Evolutionary conservation across 2,329 filamentous ascomycete genomes (phyloP).

Genomic region (Xylaria polymorpha): DNA sequence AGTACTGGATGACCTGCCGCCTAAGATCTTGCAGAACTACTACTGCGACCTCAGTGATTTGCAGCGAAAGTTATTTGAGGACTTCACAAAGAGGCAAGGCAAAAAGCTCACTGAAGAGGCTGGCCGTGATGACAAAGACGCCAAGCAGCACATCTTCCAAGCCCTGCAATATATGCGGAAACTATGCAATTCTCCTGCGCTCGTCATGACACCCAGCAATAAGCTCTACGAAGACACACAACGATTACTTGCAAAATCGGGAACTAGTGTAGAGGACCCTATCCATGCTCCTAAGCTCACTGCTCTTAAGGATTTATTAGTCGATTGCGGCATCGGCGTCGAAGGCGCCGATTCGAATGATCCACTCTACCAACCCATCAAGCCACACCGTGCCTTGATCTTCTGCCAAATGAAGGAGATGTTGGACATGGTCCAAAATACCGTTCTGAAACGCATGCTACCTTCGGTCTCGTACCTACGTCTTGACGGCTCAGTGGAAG

Average conservation of each 20-base stretch:
- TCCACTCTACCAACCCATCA: conserved; percentile 82
- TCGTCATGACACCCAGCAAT: conserved; percentile 95
- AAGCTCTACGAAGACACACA: conserved; percentile 91
- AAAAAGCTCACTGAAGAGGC: conserved; percentile 88
- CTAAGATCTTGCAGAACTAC: conserved; percentile 99
- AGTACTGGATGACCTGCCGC: conserved; percentile 93
- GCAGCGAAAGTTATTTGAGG: conserved; percentile 94
- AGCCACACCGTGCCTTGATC: conserved; percentile 92
- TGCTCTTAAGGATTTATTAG: conserved; percentile 88
- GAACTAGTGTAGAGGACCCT: conserved; percentile 85
- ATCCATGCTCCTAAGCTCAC: conserved; percentile 92
- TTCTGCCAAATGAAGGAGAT: conserved; percentile 99
- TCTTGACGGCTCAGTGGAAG: conserved; percentile 93
- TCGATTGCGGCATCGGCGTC: conserved; percentile 97
- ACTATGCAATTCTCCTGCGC: conserved; percentile 94
- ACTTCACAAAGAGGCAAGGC: conserved; percentile 93
- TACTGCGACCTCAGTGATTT: conserved; percentile 97
- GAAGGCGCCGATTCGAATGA: conserved; percentile 71
- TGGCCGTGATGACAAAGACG: conserved; percentile 85
- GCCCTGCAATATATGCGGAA: conserved; percentile 99
- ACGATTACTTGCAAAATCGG: conserved; percentile 79
- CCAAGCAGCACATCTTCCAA: conserved; percentile 99
- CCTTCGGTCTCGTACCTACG: conserved; percentile 92
- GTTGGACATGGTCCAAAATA: conserved; percentile 98
- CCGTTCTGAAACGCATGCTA: conserved; percentile 89